Conservation (phyloP, 2,329 filamentous ascomycete species). For the Alternaria rosae region DNA sequence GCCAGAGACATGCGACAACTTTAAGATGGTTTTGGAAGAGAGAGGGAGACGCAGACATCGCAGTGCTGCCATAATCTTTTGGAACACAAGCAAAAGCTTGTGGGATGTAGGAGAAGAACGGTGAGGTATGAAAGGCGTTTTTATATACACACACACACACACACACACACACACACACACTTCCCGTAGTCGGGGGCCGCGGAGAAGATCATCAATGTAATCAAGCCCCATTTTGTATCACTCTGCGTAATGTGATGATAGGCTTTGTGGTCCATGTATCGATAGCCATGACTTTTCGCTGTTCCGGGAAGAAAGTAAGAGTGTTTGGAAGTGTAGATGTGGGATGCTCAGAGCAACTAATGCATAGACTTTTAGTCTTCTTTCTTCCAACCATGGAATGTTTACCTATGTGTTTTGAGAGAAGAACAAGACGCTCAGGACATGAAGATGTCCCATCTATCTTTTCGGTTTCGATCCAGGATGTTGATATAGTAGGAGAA, state of each 20-base stretch:
- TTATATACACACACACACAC: too few species aligned
- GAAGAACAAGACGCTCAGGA: not conserved
- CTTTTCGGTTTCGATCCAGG: not conserved
- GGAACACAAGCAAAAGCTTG: not conserved
- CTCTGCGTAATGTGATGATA: not conserved
- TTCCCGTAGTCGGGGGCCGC: not conserved
- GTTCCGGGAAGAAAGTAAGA: rapidly evolving
- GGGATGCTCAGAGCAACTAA: not conserved
- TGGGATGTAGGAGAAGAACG: not conserved
- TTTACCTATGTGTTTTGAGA: not conserved
- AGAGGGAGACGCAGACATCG: not conserved
- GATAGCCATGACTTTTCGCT: not conserved
- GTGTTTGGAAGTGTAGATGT: not conserved
- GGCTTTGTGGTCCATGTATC: not conserved
- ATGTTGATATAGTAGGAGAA: not conserved
- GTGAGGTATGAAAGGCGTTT: not conserved
- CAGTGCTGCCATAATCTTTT: not conserved
- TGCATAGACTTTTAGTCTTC: not conserved
- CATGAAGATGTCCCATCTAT: rapidly evolving
- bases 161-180: too few species aligned
- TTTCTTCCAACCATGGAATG: not conserved
- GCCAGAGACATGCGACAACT: not conserved
- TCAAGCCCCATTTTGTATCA: not conserved
- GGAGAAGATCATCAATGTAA: not conserved
- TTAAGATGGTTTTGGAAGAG: not conserved